phyloP scores from a whole-genome alignment of 1,284 basidiomycete genomes.

The Ustilago curta region DNA sequence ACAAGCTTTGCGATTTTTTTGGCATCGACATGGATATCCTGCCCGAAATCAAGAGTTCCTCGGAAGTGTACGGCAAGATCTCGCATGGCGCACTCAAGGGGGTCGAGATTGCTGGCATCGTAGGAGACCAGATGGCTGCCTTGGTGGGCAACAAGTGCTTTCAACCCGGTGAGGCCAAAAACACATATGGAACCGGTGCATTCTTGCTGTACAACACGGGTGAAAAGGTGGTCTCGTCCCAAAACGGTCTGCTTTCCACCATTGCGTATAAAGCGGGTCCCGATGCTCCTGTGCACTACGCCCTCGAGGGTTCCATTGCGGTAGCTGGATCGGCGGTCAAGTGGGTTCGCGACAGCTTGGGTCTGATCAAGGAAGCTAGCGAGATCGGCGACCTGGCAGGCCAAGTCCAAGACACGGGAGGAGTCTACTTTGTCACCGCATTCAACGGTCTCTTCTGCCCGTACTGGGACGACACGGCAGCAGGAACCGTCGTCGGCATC shows the following conservation, averaged over 20 bases:
- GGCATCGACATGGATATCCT: constrained; percentile 81
- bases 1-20: constrained; percentile 87
- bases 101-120: constrained; percentile 87
- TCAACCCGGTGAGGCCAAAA: constrained; percentile 68
- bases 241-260: constrained; percentile 88
- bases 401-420: constrained; percentile 83
- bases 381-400: constrained; percentile 89
- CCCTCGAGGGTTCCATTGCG: constrained; percentile 92
- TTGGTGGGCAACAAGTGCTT: constrained; percentile 88
- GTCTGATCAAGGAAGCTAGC: constrained; percentile 80
- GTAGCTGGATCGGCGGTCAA: constrained; percentile 96
- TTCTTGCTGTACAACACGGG: constrained; percentile 97
- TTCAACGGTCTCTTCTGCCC: constrained; percentile 88
- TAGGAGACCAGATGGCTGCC: constrained; percentile 97
- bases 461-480: constrained; percentile 90
- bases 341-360: constrained; percentile 92
- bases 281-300: constrained; percentile 83
- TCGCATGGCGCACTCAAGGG: constrained; percentile 78
- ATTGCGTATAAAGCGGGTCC: constrained; percentile 94
- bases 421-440: constrained; percentile 97
- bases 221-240: constrained; percentile 83
- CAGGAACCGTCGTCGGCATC: constrained; percentile 81
- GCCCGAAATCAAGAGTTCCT: constrained; percentile 88
- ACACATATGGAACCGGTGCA: constrained; percentile 81
- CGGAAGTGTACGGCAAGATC: constrained; percentile 89